Evolutionary conservation across 2,329 filamentous ascomycete genomes (phyloP).

Genomic region (Xylaria digitata): DNA sequence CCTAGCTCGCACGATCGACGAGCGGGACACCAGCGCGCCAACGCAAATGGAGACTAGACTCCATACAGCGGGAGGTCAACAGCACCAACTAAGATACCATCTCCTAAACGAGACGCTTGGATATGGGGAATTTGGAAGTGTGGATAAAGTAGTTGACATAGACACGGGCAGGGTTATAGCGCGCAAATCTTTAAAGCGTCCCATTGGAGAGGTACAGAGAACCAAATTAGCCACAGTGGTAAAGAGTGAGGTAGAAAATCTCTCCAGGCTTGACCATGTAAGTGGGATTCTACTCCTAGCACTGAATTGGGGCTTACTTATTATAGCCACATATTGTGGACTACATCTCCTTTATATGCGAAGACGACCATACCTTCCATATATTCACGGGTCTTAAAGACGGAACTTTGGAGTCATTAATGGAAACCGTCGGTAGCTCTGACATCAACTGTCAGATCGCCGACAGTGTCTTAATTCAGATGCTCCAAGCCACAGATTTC

Average conservation of each 20-base stretch:
- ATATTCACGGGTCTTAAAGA: constrained; percentile 15
- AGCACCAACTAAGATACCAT: neutral
- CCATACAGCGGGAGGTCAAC: neutral
- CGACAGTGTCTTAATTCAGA: neutral
- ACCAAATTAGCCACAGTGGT: rapidly evolving
- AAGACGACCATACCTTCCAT: rapidly evolving
- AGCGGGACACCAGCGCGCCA: neutral
- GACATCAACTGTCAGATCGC: neutral
- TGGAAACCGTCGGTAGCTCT: neutral
- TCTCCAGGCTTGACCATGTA: neutral
- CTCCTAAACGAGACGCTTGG: rapidly evolving
- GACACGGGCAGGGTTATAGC: constrained; percentile 9
- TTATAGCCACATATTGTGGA: constrained; percentile 8
- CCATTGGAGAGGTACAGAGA: rapidly evolving
- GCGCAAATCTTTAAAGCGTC: neutral
- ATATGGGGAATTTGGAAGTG: neutral
- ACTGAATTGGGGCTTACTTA: too few species aligned
- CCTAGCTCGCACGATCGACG: constrained; percentile 4
- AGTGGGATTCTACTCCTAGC: neutral
- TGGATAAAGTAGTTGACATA: neutral
- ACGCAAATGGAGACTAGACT: neutral
- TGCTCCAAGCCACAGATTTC: constrained; percentile 15
- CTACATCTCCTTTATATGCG: neutral
- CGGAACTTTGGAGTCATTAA: neutral
- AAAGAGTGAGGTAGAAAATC: neutral